A percentile compares a stretch with the other conserved stretches of the same genome.
These are phyloP conservation scores for barley (Hordeum vulgare) DNA, from an alignment of 176 grass and related monocot species.

Conservation along the genomic window DNA sequence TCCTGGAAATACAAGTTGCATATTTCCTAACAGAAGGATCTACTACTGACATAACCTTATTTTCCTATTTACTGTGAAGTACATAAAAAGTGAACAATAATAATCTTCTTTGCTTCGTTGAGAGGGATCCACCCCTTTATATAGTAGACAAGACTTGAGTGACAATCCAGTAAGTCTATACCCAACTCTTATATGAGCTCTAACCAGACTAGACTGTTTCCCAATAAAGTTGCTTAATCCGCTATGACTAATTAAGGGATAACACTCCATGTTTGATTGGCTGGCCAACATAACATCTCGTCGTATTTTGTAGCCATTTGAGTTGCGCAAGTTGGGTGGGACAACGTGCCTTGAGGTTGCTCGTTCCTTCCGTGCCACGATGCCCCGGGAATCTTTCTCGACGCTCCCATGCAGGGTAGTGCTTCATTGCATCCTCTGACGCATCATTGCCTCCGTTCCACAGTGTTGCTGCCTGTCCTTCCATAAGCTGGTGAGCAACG, in stretches of 20 bases:
- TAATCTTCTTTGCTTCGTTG: not conserved
- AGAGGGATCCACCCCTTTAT: not conserved
- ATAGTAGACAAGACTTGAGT: not conserved
- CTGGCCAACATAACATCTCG: not conserved
- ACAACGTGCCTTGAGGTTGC: too few species aligned
- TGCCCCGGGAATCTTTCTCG: too few species aligned
- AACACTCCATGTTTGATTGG: not conserved
- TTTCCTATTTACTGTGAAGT: not conserved
- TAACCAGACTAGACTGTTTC: not conserved
- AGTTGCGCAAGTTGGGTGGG: too few species aligned
- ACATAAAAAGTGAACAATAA: not conserved
- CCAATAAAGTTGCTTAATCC: not conserved
- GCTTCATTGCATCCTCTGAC: too few species aligned
- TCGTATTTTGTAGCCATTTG: too few species aligned
- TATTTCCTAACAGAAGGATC: too few species aligned
- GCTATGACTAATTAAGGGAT: not conserved
- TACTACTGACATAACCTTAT: not conserved
- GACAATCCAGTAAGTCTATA: not conserved
- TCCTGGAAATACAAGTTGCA: too few species aligned
- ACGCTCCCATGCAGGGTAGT: too few species aligned
- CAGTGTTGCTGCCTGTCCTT: too few species aligned
- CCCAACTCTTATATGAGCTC: not conserved
- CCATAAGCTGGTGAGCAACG: too few species aligned
- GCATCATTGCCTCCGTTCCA: too few species aligned
- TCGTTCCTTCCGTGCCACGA: too few species aligned